These are phyloP conservation scores for Pulveroboletus frians DNA, from an alignment of 768 basidiomycete genomes.

Conservation along the genomic window DNA sequence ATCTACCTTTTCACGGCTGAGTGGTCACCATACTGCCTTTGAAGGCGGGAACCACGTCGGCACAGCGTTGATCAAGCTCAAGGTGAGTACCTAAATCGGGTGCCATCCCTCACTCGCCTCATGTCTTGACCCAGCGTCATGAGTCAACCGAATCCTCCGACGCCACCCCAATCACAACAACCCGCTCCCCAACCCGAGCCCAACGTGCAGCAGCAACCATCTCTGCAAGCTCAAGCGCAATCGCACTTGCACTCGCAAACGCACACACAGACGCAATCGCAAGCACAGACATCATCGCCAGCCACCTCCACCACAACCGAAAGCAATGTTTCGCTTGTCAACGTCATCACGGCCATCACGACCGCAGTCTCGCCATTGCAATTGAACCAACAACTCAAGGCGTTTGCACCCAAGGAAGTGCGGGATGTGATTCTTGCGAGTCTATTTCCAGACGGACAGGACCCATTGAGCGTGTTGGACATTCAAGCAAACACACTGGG, in stretches of 20 bases:
- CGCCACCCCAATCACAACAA: slow-evolving; percentile 19
- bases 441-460: slow-evolving; percentile 52
- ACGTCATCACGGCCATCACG: slow-evolving; percentile 44
- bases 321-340: slow-evolving; percentile 31
- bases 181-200: slow-evolving; percentile 12
- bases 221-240: slow-evolving; percentile 4
- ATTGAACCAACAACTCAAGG: slow-evolving; percentile 43
- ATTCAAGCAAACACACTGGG: slow-evolving; percentile 55
- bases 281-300: slow-evolving; percentile 7
- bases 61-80: neutral
- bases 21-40: neutral
- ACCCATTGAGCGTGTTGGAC: slow-evolving; percentile 61
- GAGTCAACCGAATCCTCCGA: slow-evolving; percentile 25
- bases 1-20: slow-evolving; percentile 2
- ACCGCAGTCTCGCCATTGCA: slow-evolving; percentile 33
- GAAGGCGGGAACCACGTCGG: neutral
- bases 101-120: neutral
- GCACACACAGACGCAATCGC: slow-evolving; percentile 3
- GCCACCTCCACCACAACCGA: slow-evolving; percentile 2
- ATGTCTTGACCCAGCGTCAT: slow-evolving; percentile 6
- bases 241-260: neutral
- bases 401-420: slow-evolving; percentile 49
- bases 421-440: slow-evolving; percentile 54
- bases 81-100: neutral
- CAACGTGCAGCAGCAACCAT: slow-evolving; percentile 12